A percentile compares a stretch with the other conserved stretches of the same genome.
phyloP scores from a whole-genome alignment of 768 basidiomycete species.

The Serendipita sp. region DNA sequence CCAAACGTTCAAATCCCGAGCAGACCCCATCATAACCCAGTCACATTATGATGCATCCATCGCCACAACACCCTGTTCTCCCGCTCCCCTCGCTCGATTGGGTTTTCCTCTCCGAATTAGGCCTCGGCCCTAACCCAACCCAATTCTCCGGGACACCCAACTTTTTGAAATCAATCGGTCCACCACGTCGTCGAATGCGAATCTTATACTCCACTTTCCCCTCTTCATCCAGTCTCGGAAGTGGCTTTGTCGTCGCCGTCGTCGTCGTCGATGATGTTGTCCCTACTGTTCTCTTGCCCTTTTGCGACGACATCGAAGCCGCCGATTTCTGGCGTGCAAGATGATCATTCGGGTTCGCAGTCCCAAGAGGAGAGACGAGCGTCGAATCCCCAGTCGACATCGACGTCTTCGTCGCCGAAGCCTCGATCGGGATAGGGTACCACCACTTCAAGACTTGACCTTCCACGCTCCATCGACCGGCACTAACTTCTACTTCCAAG shows the following conservation, averaged over 20 bases:
- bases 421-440: conserved; percentile 22
- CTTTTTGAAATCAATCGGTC: conserved; percentile 4
- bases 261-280: not conserved
- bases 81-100: not conserved
- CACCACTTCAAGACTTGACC: conserved; percentile 39
- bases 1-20: no score
- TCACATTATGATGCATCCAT: not conserved
- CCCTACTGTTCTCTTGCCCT: not conserved
- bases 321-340: not conserved
- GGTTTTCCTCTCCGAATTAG: not conserved
- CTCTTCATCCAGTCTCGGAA: not conserved
- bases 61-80: not conserved
- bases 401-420: conserved; percentile 1
- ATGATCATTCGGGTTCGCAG: conserved; percentile 2
- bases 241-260: not conserved
- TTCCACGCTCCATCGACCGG: conserved; percentile 31
- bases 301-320: not conserved
- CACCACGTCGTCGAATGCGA: not conserved
- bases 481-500: conserved; percentile 28
- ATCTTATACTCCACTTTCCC: conserved; percentile 2
- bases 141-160: not conserved
- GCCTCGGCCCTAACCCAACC: not conserved
- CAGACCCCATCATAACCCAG: not conserved
- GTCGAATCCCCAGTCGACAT: no score
- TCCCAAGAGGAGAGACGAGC: conserved; percentile 4